Evolutionary conservation across 768 basidiomycete species (phyloP).

Genomic region (Udeniomyces megalosporus): DNA sequence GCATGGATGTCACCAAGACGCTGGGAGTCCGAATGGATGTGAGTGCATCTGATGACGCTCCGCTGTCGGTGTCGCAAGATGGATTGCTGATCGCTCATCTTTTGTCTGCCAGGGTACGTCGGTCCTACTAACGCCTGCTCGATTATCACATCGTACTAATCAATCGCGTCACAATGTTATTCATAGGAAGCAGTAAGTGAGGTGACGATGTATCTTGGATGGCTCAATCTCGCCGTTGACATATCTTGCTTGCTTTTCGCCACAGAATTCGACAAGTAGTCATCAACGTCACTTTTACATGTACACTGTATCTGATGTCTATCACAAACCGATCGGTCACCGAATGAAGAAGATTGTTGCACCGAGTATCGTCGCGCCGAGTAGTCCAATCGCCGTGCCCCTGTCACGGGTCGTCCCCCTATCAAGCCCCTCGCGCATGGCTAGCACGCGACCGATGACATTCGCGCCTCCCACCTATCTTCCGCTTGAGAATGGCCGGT

Average conservation of each 20-base stretch:
- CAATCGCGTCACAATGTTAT: neutral
- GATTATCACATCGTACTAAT: neutral
- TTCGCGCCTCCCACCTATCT: neutral
- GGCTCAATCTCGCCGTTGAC: too few species aligned
- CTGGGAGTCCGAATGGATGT: constrained; percentile 74
- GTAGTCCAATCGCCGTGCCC: too few species aligned
- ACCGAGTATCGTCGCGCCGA: too few species aligned
- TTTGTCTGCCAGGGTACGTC: too few species aligned
- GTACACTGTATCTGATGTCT: too few species aligned
- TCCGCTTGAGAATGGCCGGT: neutral
- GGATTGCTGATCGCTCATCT: too few species aligned
- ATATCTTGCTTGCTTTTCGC: too few species aligned
- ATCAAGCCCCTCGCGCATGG: neutral
- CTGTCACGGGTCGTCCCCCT: neutral
- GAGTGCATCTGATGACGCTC: too few species aligned
- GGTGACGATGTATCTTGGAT: too few species aligned
- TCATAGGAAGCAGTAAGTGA: neutral
- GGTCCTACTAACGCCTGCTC: neutral
- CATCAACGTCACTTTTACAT: neutral
- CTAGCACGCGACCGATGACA: neutral
- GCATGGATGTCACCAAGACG: constrained; percentile 69
- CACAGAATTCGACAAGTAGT: neutral
- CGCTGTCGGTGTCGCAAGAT: too few species aligned
- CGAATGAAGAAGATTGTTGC: too few species aligned
- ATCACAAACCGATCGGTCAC: too few species aligned